Base-by-base conservation (phyloP, 2,329 filamentous ascomycete species). In the Macrophomina pseudophaseolina region DNA sequence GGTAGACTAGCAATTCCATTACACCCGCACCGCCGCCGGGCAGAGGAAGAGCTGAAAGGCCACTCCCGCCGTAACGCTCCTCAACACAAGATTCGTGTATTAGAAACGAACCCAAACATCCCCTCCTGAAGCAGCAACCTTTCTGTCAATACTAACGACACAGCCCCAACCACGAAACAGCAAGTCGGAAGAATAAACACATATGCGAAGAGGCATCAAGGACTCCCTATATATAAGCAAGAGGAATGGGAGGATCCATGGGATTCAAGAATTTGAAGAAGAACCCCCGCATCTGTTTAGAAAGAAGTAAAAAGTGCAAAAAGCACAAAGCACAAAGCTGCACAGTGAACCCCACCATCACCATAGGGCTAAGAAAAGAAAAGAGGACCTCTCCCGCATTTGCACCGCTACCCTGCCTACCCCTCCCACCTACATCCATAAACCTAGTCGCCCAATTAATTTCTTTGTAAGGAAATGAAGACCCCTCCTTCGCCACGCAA, bases 401-500 rank as follows among this genome's bases (percentile, higher is more conserved):
- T 66, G 40, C 60, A 52, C 18, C 60, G 32, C 40, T 40, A 23
- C 23, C 23, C 23, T 23, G 23, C 23, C 23, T 23, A 38, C 35
- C 58, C n/a, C 30, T 49, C 42, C 64, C 42, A 44, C 49, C 32
- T 48, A 23, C 63, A 18, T 11, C 42, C 44, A n/a, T 38, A 42
- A 23, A 23, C 38, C 33, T 44, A 18, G 44, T 52, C 53, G 35
- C 52, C 23, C 40, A 40, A 51, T 49, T 66, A 58, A 40, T 66
- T 66, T 56, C 52, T 65, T 32, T 51, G 63, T 49, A 30, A 46
- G 32, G 49, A 38, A 54, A 54, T 33, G 42, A 54, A 56, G 63
- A 46, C 53, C 52, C 63, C 63, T 58, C 40, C 51, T 56, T 66
- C 60, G 60, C 60, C 60, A 49, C 60, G 60, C 60, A 64, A 64